Base-by-base conservation (phyloP, 257 asterid genomes). In the Oldenlandia corymbosa region DNA sequence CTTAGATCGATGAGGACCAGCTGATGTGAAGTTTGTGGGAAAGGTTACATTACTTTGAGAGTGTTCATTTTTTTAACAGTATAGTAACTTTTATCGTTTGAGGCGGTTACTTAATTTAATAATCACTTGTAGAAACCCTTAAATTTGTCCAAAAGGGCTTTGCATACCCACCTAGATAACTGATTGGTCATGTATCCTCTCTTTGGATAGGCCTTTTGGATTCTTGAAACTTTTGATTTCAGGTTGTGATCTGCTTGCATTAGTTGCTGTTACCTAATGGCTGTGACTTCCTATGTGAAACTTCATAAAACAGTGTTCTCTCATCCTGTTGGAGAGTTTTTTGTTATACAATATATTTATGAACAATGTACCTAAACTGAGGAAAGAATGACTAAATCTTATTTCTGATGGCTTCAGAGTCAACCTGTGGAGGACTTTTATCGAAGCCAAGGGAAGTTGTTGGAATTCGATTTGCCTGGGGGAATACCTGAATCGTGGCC, bases 401-500 rank as follows among this genome's bases (percentile, higher is more conserved):
- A 32, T 48, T 11, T 28, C 27, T 54, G 50, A 34, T 71, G 48
- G 43, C 31, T 72, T 67, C 94, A 92, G 97, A 88, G 98, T 71
- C 95, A 74, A 59, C 98, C 97, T 0, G 98, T 92, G 46, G 98
- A 92, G 78, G 95, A 80, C 28, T 92, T 78, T 58, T 89, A 92
- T 62, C 81, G 80, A 3, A 50, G 64, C 66, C 88, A 76, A 74
- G 95, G 95, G 58, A 88, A 87, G 71, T 68, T 91, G 70, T 78
- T 91, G 47, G 95, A 86, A 71, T 91, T 91, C 62, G 84, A 81
- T 67, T 79, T 91, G 69, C 98, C 98, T 0, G 97, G 98, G 63
- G 97, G 97, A 12, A 85, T 92, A 71, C 93, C 88, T 0, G 98
- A 85, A 77, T 80, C 98, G 0, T 89, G 87, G 98, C 97, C 98